A percentile compares a stretch with the other conserved stretches of the same genome.
Evolutionary conservation across 2,329 filamentous ascomycete species (phyloP).

Genomic region (Ophiognomonia clavigignenti-juglandacearum): DNA sequence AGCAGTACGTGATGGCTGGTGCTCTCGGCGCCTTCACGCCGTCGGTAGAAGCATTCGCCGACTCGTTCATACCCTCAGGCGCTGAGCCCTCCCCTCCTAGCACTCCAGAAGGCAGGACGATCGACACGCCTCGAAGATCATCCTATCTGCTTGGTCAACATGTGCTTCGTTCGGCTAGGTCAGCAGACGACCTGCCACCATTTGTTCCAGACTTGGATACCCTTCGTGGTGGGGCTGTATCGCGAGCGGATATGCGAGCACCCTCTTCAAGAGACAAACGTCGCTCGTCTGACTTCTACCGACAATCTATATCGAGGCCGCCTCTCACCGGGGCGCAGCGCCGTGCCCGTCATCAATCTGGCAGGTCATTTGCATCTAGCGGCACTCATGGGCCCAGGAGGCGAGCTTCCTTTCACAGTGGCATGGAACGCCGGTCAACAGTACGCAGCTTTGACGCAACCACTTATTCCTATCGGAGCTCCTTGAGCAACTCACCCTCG

Average conservation of each 20-base stretch:
- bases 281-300: constrained; percentile 24
- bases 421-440: constrained; percentile 43
- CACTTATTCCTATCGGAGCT: constrained; percentile 47
- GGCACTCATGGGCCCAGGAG: constrained; percentile 49
- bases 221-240: constrained; percentile 20
- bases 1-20: constrained; percentile 48
- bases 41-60: constrained; percentile 49
- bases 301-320: constrained; percentile 26
- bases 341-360: constrained; percentile 43
- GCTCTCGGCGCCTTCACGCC: constrained; percentile 37
- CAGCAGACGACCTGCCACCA: constrained; percentile 38
- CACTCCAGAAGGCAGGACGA: constrained; percentile 47
- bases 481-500: constrained; percentile 30
- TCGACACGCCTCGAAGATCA: constrained; percentile 47
- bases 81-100: constrained; percentile 56
- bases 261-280: constrained; percentile 26
- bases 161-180: constrained; percentile 29
- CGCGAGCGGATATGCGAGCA: too few species aligned
- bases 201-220: constrained; percentile 43
- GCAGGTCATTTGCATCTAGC: constrained; percentile 43
- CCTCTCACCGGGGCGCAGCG: constrained; percentile 29
- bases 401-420: constrained; percentile 57
- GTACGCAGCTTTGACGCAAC: constrained; percentile 59
- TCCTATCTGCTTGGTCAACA: constrained; percentile 51
- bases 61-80: constrained; percentile 43